Base-by-base conservation (phyloP, 495 filamentous ascomycete genomes). In the Collariella sp. region DNA sequence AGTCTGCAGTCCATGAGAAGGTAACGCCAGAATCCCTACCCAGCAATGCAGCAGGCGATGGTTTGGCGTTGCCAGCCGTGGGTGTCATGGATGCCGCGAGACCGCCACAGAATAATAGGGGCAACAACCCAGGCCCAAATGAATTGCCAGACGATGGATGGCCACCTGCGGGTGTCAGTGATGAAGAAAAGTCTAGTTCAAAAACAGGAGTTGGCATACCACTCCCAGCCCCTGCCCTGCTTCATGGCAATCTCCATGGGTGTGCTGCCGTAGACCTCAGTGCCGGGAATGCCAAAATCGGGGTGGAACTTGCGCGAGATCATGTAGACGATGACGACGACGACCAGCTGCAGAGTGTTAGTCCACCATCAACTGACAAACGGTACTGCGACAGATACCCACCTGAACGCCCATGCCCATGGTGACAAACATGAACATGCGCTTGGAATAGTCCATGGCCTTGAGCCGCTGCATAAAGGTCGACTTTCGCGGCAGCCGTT, bases 51-150 rank as follows among this genome's bases (percentile, higher is more conserved):
- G 60, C 80, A 83, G 19, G 74, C 66, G 26, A 79, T 80, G 11
- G 83, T 86, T 59, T 87, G 83, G 4, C 76, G 56, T n/a, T 82
- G 76, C 84, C 84, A 87, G 50, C 79, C 78, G 49, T 86, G 78
- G 5, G 83, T 82, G 57, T 87, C 84, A 44, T 69, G 74, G 53
- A 87, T 84, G 34, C 61, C 61, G 41, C 72, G 65, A 0, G 70
- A 67, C 38, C 59, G 60, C 70, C 70, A 74, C 2, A 74, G 63
- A 24, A 73, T 57, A n/a, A 69, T 60, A 12, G 72, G 72, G 10
- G 72, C 70, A 22, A 72, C 71, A 38, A 84, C 63, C 70, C 77
- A 85, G 20, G 81, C 72, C 83, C 83, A 87, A 46, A 82, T 60
- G 26, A 81, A 73, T 62, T 84, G 81, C 77, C 78, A 82, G n/a